These are phyloP conservation scores for Magnaporthiopsis poae DNA, from an alignment of 2,329 filamentous ascomycete species.

Conservation along the genomic window DNA sequence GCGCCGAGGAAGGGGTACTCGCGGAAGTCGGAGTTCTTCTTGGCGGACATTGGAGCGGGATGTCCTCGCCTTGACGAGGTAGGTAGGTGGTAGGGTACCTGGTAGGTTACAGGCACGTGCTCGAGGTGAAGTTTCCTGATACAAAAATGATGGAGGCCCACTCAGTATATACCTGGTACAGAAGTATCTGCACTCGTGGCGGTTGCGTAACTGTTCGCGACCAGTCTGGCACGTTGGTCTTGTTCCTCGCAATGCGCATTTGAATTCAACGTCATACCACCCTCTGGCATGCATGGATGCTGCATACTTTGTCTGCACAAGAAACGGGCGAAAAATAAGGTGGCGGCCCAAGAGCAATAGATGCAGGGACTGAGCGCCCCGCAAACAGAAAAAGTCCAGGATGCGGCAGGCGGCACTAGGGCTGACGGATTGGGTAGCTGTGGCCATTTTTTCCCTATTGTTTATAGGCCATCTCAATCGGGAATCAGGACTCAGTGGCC, in stretches of 20 bases:
- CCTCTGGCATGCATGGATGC: too few species aligned
- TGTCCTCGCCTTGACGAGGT: background rate
- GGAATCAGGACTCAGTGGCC: background rate
- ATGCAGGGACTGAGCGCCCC: background rate
- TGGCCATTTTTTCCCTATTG: background rate
- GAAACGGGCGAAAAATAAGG: background rate
- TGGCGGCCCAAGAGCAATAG: background rate
- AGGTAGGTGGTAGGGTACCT: background rate
- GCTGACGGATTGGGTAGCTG: background rate
- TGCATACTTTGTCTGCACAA: background rate
- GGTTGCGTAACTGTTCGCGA: background rate
- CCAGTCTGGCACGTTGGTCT: too few species aligned
- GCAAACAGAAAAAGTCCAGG: background rate
- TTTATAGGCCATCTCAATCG: background rate
- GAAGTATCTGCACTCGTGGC: too few species aligned
- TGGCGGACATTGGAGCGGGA: background rate
- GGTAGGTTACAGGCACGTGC: constrained; percentile 1
- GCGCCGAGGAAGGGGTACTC: constrained; percentile 52
- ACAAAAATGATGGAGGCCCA: background rate
- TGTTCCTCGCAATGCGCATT: too few species aligned
- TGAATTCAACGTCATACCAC: too few species aligned
- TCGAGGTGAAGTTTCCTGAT: background rate
- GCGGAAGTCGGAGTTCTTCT: constrained; percentile 28
- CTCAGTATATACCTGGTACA: background rate
- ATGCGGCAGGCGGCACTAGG: background rate